Percentiles rank a stretch among this genome's conserved stretches.
phyloP scores from a whole-genome alignment of 2,329 filamentous ascomycete genomes.

The Epichloe hybrida region DNA sequence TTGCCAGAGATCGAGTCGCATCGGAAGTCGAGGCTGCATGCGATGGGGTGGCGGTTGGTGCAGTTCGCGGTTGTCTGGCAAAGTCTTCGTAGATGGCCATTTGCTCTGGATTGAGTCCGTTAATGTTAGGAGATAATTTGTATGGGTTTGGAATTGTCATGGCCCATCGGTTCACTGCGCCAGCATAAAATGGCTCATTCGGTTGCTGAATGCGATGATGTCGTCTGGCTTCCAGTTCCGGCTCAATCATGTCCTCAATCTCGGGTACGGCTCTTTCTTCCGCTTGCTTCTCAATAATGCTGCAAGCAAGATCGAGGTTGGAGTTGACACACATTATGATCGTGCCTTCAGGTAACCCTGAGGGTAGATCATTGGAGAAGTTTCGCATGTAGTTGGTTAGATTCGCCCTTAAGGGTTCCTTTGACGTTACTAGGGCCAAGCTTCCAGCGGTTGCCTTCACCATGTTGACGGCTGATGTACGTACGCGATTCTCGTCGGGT shows the following conservation, averaged over 20 bases:
- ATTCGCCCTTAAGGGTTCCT: slow-evolving; percentile 89
- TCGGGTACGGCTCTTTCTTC: slow-evolving; percentile 87
- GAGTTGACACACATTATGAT: slow-evolving; percentile 99
- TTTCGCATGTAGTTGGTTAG: slow-evolving; percentile 91
- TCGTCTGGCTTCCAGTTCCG: slow-evolving; percentile 63
- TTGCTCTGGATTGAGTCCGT: slow-evolving; percentile 77
- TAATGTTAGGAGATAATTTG: slow-evolving; percentile 57
- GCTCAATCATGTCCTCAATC: slow-evolving; percentile 85
- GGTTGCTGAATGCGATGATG: slow-evolving; percentile 62
- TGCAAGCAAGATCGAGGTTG: slow-evolving; percentile 86
- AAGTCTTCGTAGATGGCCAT: slow-evolving; percentile 97
- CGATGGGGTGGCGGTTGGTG: slow-evolving; percentile 37
- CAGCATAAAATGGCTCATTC: slow-evolving; percentile 74
- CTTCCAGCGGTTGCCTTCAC: slow-evolving; percentile 90
- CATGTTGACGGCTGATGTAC: slow-evolving; percentile 80
- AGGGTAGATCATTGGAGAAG: slow-evolving; percentile 53
- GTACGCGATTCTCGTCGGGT: slow-evolving; percentile 73
- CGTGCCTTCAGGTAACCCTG: slow-evolving; percentile 80
- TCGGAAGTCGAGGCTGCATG: slow-evolving; percentile 47
- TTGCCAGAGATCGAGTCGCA: slow-evolving; percentile 46
- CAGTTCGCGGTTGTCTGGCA: slow-evolving; percentile 63
- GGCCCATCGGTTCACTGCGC: slow-evolving; percentile 75
- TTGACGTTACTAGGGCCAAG: slow-evolving; percentile 91
- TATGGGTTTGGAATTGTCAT: slow-evolving; percentile 90
- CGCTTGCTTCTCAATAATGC: slow-evolving; percentile 87